Percentiles rank a stretch among this genome's conserved stretches.
phyloP scores from a whole-genome alignment of 1,284 basidiomycete species.

The Ustilago crameri region DNA sequence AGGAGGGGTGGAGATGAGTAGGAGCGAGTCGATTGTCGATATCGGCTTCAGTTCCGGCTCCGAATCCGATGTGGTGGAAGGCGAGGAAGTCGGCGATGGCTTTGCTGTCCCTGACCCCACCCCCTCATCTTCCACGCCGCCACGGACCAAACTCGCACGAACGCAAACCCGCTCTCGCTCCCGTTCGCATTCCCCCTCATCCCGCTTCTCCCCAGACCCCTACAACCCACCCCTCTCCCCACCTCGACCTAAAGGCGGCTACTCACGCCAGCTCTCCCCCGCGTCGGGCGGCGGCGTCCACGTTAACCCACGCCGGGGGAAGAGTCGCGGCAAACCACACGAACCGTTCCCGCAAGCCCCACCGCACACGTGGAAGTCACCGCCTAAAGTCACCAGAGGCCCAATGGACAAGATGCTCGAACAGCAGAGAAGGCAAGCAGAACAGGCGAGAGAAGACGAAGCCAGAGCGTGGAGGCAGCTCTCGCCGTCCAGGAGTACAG shows the following conservation, averaged over 20 bases:
- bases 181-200: constrained; percentile 8
- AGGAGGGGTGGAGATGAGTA: constrained; percentile 9
- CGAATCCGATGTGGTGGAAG: constrained; percentile 10
- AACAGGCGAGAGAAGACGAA: constrained; percentile 9
- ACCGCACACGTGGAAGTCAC: constrained; percentile 27
- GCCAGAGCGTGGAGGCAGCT: constrained; percentile 14
- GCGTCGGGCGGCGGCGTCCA: constrained; percentile 38
- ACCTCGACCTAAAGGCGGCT: constrained; percentile 40
- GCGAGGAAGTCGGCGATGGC: constrained; percentile 38
- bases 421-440: constrained; percentile 15
- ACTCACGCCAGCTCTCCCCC: constrained; percentile 33
- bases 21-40: constrained; percentile 35
- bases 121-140: too few relatives aligned
- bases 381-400: constrained; percentile 12
- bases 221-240: constrained; percentile 55
- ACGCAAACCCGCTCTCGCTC: background rate
- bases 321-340: constrained; percentile 20
- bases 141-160: background rate
- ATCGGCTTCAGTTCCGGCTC: constrained; percentile 13
- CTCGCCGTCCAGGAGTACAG: constrained; percentile 3
- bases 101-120: constrained; percentile 37
- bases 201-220: constrained; percentile 51
- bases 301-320: constrained; percentile 28
- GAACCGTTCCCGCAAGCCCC: constrained; percentile 36
- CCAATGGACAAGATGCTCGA: constrained; percentile 28